Base-by-base conservation (phyloP, 805 yeast species). In the Cyberlindnera galapagoensis region DNA sequence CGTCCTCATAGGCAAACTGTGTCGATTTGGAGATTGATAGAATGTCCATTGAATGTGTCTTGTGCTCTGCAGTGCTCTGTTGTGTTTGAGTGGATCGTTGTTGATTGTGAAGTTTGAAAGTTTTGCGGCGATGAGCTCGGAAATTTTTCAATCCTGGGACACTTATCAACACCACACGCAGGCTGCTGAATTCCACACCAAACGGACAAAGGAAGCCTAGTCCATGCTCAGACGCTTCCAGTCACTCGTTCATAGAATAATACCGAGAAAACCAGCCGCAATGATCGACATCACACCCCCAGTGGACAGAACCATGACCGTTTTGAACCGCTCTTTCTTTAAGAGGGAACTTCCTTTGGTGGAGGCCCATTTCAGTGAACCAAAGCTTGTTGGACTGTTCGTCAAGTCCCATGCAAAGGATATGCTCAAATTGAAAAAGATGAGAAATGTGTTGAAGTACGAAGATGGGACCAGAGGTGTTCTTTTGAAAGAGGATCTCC, bases 351-450 rank as follows among this genome's bases (percentile, higher is more conserved):
- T 83, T 10, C 69, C 73, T 1, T 59, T 86, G 14, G 72, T 83
- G 44, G 80, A 77, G 18, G 86, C 88, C 1, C 59, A 63, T 31
- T 74, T 90, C 47, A 76, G 79, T 5, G 76, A 87, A 34, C 84
- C 90, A 1, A 60, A 70, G 39, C 49, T 61, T 42, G 45, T 51
- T 7, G 51, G 52, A 7, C 47, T 48, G 3, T 79, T 87, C 52
- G 70, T 77, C n/a, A 80, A 76, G 47, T 45, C 56, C 4, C 69
- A 72, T 51, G 67, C 69, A 31, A 49, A 57, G 8, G 92, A 80
- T 43, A 62, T 85, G n/a, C 58, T 90, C 18, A 71, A 73, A 40
- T 48, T 83, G n/a, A 83, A 84, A 11, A 71, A 82, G 6, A 62
- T 84, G 6, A 75, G 85, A 14, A 82, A 80, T 39, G 76, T 88